Conservation (phyloP, 345 rosid species). For the Eucalyptus melliodora region DNA sequence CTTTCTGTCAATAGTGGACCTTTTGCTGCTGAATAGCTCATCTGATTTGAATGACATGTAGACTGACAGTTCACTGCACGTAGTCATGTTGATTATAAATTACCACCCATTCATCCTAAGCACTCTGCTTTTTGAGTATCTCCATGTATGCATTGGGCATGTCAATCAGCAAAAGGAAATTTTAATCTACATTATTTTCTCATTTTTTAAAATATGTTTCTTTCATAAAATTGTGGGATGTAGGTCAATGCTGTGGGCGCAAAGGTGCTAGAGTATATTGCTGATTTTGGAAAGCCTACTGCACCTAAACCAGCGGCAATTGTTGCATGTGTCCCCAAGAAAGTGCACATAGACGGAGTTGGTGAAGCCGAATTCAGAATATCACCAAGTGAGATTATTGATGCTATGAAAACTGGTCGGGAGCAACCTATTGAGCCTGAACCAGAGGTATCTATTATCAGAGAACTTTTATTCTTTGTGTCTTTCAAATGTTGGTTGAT, state of each 20-base stretch:
- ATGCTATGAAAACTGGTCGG: slow-evolving; percentile 68
- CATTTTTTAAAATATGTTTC: background rate
- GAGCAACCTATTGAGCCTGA: slow-evolving; percentile 88
- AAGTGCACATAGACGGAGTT: slow-evolving; percentile 64
- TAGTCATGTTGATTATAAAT: background rate
- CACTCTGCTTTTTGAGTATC: background rate
- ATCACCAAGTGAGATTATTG: slow-evolving; percentile 55
- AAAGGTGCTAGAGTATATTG: slow-evolving; percentile 72
- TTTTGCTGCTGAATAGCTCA: background rate
- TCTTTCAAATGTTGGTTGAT: background rate
- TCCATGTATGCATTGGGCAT: background rate
- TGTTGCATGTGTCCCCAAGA: slow-evolving; percentile 95
- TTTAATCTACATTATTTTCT: background rate
- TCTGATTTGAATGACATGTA: background rate
- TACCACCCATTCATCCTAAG: background rate
- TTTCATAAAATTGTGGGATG: background rate
- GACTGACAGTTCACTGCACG: background rate
- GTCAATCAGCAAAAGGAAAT: background rate
- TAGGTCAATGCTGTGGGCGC: slow-evolving; percentile 95
- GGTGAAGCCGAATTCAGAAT: slow-evolving; percentile 88
- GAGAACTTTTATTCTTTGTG: background rate
- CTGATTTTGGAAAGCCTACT: slow-evolving; percentile 88
- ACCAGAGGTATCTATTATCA: slow-evolving; percentile 62
- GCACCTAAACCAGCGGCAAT: slow-evolving; percentile 96
- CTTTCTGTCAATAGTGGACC: background rate